A percentile compares a stretch with the other conserved stretches of the same genome.
Conservation (phyloP, 78 protist genomes). For the Dictyostelium citrinum region DNA sequence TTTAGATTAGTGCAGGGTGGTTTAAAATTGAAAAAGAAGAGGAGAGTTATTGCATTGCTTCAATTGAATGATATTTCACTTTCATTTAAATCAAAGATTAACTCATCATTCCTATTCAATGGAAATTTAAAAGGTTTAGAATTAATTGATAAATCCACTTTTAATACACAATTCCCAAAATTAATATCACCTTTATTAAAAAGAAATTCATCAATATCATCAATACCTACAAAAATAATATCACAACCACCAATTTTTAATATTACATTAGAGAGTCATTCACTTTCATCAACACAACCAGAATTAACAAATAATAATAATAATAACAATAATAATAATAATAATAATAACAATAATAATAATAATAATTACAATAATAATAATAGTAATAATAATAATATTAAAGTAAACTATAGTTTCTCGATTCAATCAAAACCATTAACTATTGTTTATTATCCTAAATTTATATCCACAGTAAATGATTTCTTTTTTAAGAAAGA, state of each 20-base stretch:
- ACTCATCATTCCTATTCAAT: constrained; percentile 15
- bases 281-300: background rate
- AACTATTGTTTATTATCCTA: constrained; percentile 63
- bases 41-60: background rate
- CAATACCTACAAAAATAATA: background rate
- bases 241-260: constrained; percentile 22
- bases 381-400: background rate
- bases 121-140: constrained; percentile 18
- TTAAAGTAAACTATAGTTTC: background rate
- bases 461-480: constrained; percentile 26
- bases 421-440: constrained; percentile 53
- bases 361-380: background rate
- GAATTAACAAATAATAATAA: no score
- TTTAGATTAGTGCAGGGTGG: background rate
- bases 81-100: background rate
- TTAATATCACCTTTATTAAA: constrained; percentile 9
- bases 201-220: background rate
- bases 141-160: constrained; percentile 39
- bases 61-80: background rate
- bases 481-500: constrained; percentile 34
- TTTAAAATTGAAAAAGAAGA: background rate
- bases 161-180: constrained; percentile 26
- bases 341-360: no score
- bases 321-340: no score
- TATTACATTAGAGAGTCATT: constrained; percentile 4